phyloP scores from a whole-genome alignment of 768 basidiomycete species.

The Pleurotus pulmonarius region DNA sequence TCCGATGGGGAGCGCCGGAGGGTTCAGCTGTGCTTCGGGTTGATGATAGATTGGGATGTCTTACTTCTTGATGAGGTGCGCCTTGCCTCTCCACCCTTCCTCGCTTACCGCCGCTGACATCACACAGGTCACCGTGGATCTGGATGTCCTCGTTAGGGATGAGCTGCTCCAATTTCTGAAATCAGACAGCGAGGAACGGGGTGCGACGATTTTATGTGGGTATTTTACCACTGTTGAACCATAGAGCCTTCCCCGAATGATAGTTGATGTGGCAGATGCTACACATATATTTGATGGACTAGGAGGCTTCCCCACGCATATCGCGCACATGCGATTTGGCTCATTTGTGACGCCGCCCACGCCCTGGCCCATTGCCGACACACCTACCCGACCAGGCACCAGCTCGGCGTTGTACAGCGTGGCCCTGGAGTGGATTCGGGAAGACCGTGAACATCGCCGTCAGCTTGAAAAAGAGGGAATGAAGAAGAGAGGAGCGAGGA shows the following conservation, averaged over 20 bases:
- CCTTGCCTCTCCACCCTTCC: constrained; percentile 2
- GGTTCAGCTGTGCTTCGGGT: constrained; percentile 93
- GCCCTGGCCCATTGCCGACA: constrained; percentile 57
- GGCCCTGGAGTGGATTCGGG: constrained; percentile 84
- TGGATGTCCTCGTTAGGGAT: constrained; percentile 92
- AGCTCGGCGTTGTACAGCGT: constrained; percentile 55
- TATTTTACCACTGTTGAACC: constrained; percentile 11
- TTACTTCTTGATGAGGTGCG: constrained; percentile 89
- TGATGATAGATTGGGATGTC: constrained; percentile 94
- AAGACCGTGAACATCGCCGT: constrained; percentile 69
- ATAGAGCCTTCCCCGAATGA: constrained; percentile 1
- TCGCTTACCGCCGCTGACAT: not conserved
- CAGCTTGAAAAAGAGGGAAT: constrained; percentile 53
- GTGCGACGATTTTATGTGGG: constrained; percentile 86
- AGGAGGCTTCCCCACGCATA: constrained; percentile 86
- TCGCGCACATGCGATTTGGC: constrained; percentile 90
- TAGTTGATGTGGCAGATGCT: constrained; percentile 54
- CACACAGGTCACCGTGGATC: constrained; percentile 88
- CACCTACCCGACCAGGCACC: constrained; percentile 18
- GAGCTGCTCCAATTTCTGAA: constrained; percentile 88
- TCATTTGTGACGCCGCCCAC: constrained; percentile 62
- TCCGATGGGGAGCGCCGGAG: constrained; percentile 92
- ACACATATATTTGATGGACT: constrained; percentile 98
- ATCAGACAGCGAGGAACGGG: constrained; percentile 71
- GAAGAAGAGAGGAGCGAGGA: constrained; percentile 60